Evolutionary conservation across 2,329 filamentous ascomycete genomes (phyloP).

Genomic region (Trichoderma koningii): DNA sequence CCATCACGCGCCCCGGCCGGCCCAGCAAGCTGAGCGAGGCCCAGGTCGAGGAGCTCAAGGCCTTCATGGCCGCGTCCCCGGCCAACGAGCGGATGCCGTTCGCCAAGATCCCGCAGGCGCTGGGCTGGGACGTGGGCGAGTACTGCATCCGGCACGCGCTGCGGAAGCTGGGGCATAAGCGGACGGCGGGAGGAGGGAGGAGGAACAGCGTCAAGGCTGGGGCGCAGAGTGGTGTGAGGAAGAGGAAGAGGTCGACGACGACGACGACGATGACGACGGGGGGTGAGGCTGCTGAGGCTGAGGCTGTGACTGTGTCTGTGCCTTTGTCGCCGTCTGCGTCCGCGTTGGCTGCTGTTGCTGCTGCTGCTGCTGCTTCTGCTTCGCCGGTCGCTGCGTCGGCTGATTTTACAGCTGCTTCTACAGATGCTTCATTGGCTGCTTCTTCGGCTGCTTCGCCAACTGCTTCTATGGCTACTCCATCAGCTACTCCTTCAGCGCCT

Average conservation of each 20-base stretch:
- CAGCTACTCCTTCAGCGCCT: neutral
- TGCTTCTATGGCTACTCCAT: too few relatives aligned
- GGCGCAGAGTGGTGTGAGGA: neutral
- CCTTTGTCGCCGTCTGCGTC: too few relatives aligned
- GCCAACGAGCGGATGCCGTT: constrained; percentile 17
- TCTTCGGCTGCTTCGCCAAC: too few relatives aligned
- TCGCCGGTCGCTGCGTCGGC: too few relatives aligned
- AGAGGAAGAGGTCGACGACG: neutral
- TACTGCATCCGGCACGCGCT: constrained; percentile 22
- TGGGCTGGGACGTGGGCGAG: constrained; percentile 21
- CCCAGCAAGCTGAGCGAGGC: constrained; percentile 9
- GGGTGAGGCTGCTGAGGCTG: too few relatives aligned
- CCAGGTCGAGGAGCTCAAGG: constrained; percentile 17
- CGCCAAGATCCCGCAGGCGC: constrained; percentile 13
- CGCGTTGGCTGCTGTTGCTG: too few relatives aligned
- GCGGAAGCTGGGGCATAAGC: constrained; percentile 15
- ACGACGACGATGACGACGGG: too few relatives aligned
- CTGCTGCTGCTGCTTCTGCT: too few relatives aligned
- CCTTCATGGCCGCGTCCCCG: constrained; percentile 14
- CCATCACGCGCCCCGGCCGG: constrained; percentile 5
- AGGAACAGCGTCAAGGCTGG: neutral
- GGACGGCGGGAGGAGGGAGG: constrained; percentile 4
- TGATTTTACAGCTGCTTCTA: too few relatives aligned
- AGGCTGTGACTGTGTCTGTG: too few relatives aligned
- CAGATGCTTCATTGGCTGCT: too few relatives aligned